Base-by-base conservation (phyloP, 2,329 filamentous ascomycete species). In the Beauveria rudraprayagi region DNA sequence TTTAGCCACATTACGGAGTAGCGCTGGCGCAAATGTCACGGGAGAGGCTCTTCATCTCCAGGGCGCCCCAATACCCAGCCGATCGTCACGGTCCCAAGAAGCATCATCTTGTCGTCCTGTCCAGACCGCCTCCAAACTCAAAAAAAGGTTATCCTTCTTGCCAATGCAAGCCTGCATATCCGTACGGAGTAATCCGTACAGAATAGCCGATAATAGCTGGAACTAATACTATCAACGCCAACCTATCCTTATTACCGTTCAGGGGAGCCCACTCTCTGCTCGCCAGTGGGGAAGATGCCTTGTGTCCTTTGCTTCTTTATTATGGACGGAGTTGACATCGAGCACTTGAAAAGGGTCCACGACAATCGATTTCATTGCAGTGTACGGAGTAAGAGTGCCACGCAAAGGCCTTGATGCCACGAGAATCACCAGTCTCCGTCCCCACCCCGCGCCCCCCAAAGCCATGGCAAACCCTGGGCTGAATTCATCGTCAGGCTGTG, bases 401-500 rank as follows among this genome's bases (percentile, higher is more conserved):
- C 34, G 34, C 34, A 37, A 37, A 5, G 11, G 34, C 34, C 34
- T 37, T 37, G 34, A 37, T 34, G 11, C 30, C 30, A 14, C 30
- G 30, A 34, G 14, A 34, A 34, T 34, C 30, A 34, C 10, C 30
- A 34, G 30, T 34, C 30, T 34, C 30, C 30, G 30, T 34, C 11
- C 26, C 51, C 37, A 54, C 51, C 50, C 46, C 51, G 51, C 34
- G 37, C 53, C 24, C 53, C 19, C 48, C 24, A 41, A 56, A 46
- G 50, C 28, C 40, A 41, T 22, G 17, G 28, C 22, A 17, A 46
- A 17, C 9, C 37, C 17, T 40, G 19, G 28, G 54, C 54, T 47
- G 54, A 56, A 56, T 56, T 17, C 56, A 58, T 58, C 55, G 30
- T 51, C 30, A 40, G 55, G 55, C 55, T 37, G 34, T 57, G 55